Conservation (phyloP, 225 moss, liverwort and hornwort species). For the Antitrichia curtipendula region DNA sequence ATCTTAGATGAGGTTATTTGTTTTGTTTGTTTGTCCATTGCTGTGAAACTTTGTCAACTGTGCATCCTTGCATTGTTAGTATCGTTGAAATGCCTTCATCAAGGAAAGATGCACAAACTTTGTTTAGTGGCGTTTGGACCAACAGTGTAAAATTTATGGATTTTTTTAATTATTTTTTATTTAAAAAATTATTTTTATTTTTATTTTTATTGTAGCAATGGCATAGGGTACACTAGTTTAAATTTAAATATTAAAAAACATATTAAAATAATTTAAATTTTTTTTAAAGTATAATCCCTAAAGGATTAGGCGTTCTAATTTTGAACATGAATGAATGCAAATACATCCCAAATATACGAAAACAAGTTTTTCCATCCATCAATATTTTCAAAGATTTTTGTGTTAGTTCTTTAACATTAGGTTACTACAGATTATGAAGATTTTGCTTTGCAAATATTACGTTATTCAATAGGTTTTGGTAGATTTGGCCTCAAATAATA, state of each 20-base stretch:
- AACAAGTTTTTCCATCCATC: neutral
- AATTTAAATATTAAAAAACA: fast-evolving
- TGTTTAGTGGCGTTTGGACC: no score
- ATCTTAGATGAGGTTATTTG: no score
- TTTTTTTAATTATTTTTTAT: no score
- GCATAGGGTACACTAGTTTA: neutral
- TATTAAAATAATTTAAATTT: no score
- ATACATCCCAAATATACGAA: neutral
- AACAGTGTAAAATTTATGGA: no score
- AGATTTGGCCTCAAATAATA: no score
- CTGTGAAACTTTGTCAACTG: fast-evolving
- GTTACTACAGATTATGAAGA: neutral
- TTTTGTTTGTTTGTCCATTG: no score
- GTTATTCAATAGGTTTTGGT: neutral
- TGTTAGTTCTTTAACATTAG: neutral
- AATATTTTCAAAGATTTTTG: neutral
- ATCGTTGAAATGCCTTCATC: fast-evolving
- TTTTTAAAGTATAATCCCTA: no score
- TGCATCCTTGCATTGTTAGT: fast-evolving
- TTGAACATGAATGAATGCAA: no score
- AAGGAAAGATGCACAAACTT: no score
- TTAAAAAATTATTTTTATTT: no score
- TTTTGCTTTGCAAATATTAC: neutral
- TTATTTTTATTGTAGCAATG: no score
- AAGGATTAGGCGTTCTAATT: neutral